Percentiles rank a stretch among this genome's conserved stretches.
These are phyloP conservation scores for Rhododendron molle DNA, from an alignment of 148 eudicot genomes.

Conservation along the genomic window DNA sequence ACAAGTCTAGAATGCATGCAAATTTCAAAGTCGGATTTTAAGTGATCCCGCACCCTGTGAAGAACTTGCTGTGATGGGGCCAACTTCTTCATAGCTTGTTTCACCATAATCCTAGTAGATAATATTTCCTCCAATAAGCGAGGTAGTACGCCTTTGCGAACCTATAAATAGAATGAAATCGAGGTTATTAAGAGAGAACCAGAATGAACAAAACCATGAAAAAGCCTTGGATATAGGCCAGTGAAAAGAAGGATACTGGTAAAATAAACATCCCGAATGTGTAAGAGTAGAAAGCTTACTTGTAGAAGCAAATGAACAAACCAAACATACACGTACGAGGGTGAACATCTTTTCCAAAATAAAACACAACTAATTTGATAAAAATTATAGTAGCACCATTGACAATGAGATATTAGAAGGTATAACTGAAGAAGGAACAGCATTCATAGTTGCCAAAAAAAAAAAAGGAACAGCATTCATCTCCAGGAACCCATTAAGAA, in stretches of 20 bases:
- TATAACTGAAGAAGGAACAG: neutral
- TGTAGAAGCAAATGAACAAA: neutral
- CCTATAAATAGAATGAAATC: conserved; percentile 25
- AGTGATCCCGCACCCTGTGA: conserved; percentile 45
- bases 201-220: neutral
- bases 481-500: neutral
- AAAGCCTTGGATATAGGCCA: neutral
- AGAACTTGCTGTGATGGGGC: conserved; percentile 65
- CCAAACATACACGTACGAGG: neutral
- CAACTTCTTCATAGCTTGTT: conserved; percentile 89
- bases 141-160: conserved; percentile 84
- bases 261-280: neutral
- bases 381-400: neutral
- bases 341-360: neutral
- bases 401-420: neutral
- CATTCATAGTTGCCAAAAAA: too few species aligned
- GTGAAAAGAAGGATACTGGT: neutral
- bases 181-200: neutral
- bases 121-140: conserved; percentile 89
- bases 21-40: neutral
- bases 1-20: neutral
- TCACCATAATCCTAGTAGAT: conserved; percentile 92
- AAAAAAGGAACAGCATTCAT: neutral
- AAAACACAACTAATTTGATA: neutral
- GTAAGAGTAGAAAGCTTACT: neutral